Base-by-base conservation (phyloP, 345 rosid species). In the Populus alba region DNA sequence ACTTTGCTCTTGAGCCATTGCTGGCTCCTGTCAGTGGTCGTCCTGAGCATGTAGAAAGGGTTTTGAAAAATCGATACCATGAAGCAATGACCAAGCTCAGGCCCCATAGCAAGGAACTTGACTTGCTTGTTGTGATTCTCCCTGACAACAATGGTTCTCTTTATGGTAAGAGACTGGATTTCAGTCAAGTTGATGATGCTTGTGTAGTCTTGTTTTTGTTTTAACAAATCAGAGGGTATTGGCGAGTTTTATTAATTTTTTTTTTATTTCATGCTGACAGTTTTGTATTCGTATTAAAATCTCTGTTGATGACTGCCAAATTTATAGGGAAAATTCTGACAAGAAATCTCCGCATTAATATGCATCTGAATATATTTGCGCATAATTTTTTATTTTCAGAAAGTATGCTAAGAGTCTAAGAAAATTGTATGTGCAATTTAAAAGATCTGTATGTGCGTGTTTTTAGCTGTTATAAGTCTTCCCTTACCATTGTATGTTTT, bases 121-220 rank as follows among this genome's bases (percentile, higher is more conserved):
- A 97, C 85, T 89, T 97, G 8, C 94, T 97, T n/a, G 88, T 97
- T 66, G 98, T 92, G 62, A 91, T 97, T 81, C 91, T 97, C 13
- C 99, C 98, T 0, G 99, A 97, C 85, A 97, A 92, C 68, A 97
- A 97, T 75, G 99, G 99, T 47, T 92, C 99, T 61, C 93, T 97
- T 65, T 97, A 97, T 78, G 98, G 98, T 97, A 92, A 20, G 85
- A 22, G 37, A 55, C 39, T n/a, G 15, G 13, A 27, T 25, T 25
- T 12, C 12, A 7, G 33, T 63, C 9, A 6, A 7, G 37, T 15
- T 10, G 4, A 3, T 55, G 25, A 1, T 39, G 23, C 25, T 47
- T 35, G 8, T 20, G 8, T 17, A 7, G 20, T 55, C 68, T 66
- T 33, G 13, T 49, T 65, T n/a, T 12, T 2, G 2, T 6, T 25